Conservation (phyloP, 768 basidiomycete genomes). For the Trametes maxima region DNA sequence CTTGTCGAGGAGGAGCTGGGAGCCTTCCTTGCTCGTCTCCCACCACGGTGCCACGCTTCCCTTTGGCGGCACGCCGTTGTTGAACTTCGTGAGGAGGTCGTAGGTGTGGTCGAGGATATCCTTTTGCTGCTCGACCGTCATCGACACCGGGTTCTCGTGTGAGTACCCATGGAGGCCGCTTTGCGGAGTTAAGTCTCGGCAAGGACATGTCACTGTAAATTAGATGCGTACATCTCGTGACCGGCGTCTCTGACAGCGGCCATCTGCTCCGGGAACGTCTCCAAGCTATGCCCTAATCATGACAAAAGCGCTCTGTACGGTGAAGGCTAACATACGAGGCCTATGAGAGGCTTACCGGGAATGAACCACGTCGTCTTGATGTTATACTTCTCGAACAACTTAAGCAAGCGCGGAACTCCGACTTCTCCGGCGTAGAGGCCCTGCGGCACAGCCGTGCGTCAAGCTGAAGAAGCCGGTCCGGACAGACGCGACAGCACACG, state of each 20-base stretch:
- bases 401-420: slow-evolving; percentile 66
- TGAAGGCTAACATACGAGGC: not conserved
- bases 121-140: slow-evolving; percentile 67
- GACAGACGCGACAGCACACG: not conserved
- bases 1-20: slow-evolving; percentile 62
- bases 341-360: slow-evolving; percentile 45
- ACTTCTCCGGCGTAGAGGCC: slow-evolving; percentile 81
- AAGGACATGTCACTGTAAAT: not conserved
- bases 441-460: slow-evolving; percentile 24
- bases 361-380: slow-evolving; percentile 77
- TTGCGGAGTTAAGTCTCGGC: not conserved
- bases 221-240: slow-evolving; percentile 58
- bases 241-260: slow-evolving; percentile 70
- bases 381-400: slow-evolving; percentile 71
- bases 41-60: slow-evolving; percentile 80
- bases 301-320: not conserved
- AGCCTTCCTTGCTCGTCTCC: slow-evolving; percentile 73
- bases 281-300: slow-evolving; percentile 75
- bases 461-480: not conserved
- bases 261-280: slow-evolving; percentile 75
- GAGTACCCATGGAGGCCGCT: slow-evolving; percentile 73
- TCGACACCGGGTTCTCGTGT: slow-evolving; percentile 67
- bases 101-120: slow-evolving; percentile 70
- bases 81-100: slow-evolving; percentile 66
- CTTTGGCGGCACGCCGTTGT: slow-evolving; percentile 57